Conservation (phyloP, 441 rosid species). For the Arabidopsis lyrata region DNA sequence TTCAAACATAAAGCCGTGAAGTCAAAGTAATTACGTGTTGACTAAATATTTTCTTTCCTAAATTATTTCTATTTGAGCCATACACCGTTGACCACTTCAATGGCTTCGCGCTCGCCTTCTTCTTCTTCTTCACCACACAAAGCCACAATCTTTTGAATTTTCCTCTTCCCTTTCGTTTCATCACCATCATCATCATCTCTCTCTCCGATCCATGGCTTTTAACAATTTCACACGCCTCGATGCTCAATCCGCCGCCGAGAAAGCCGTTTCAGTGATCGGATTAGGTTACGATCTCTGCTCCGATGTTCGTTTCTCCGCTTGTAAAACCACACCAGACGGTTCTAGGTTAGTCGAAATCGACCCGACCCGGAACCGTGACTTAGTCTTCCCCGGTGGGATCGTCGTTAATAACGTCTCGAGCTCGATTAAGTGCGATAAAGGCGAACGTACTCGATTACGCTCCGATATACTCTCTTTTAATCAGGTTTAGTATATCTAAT, state of each 20-base stretch:
- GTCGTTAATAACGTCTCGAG: slow-evolving; percentile 64
- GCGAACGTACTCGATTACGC: slow-evolving; percentile 82
- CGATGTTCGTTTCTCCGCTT: slow-evolving; percentile 70
- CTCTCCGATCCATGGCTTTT: slow-evolving; percentile 48
- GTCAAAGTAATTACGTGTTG: slow-evolving; percentile 42
- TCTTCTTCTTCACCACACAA: slow-evolving; percentile 20
- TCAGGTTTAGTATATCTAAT: slow-evolving; percentile 56
- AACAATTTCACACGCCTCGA: slow-evolving; percentile 49
- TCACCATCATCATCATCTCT: slow-evolving; percentile 2
- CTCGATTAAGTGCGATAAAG: slow-evolving; percentile 90
- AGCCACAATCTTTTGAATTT: slow-evolving; percentile 32
- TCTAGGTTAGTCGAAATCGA: slow-evolving; percentile 73
- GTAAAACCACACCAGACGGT: slow-evolving; percentile 60
- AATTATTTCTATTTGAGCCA: background rate
- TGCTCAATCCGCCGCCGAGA: slow-evolving; percentile 81
- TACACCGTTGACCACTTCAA: slow-evolving; percentile 51
- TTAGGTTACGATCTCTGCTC: slow-evolving; percentile 71
- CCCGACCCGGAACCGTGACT: slow-evolving; percentile 52
- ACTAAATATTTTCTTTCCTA: slow-evolving; percentile 11
- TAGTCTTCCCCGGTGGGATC: slow-evolving; percentile 79
- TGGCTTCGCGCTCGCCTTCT: slow-evolving; percentile 34
- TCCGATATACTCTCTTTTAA: slow-evolving; percentile 87
- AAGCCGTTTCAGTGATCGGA: slow-evolving; percentile 87
- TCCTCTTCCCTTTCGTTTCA: slow-evolving; percentile 10
- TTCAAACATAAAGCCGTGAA: slow-evolving; percentile 1